Evolutionary conservation across 371 early-diverging fungal species (phyloP).

Genomic region (Circinella umbellata): DNA sequence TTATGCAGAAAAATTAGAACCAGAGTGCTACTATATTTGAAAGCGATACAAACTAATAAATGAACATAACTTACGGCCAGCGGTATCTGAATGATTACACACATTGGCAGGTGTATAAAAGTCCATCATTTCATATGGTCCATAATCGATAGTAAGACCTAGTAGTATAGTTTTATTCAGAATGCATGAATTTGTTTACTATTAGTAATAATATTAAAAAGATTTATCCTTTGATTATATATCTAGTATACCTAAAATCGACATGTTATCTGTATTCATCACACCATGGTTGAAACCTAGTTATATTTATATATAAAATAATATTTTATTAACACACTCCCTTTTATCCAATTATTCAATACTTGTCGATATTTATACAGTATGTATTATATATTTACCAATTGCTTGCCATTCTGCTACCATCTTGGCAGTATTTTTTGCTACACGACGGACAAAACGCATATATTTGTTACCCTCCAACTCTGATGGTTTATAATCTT

Average conservation of each 20-base stretch:
- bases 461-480: constrained; percentile 59
- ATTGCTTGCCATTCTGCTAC: constrained; percentile 89
- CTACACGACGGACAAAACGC: constrained; percentile 65
- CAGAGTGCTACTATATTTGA: not conserved
- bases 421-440: constrained; percentile 74
- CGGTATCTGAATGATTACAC: constrained; percentile 78
- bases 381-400: constrained; percentile 29
- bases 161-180: not conserved
- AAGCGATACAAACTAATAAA: not conserved
- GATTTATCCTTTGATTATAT: no score
- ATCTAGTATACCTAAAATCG: constrained; percentile 55
- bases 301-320: not conserved
- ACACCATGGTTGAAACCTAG: constrained; percentile 88
- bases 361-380: no score
- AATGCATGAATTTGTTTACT: not conserved
- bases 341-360: no score
- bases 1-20: not conserved
- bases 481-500: constrained; percentile 22
- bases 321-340: no score
- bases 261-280: constrained; percentile 94
- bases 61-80: constrained; percentile 47
- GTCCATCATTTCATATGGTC: constrained; percentile 88
- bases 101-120: constrained; percentile 78
- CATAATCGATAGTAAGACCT: constrained; percentile 88
- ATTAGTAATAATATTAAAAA: not conserved